These are phyloP conservation scores for Agrocybe chaxingu DNA, from an alignment of 768 basidiomycete species.

Conservation along the genomic window DNA sequence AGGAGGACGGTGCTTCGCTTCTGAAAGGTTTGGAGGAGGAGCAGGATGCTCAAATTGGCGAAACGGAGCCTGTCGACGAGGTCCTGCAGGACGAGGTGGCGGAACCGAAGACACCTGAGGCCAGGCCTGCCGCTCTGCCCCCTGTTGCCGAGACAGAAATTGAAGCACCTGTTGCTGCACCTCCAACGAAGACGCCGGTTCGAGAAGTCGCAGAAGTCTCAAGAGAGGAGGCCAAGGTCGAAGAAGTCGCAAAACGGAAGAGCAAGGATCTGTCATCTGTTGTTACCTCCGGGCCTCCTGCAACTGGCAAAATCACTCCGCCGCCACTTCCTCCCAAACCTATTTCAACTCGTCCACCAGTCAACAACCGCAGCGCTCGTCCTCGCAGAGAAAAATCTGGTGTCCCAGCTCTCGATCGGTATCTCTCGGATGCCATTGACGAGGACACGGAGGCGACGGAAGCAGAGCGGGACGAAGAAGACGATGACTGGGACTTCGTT, in stretches of 20 bases:
- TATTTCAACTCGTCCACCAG: slow-evolving; percentile 18
- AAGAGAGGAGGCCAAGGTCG: slow-evolving; percentile 10
- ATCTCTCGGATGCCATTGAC: slow-evolving; percentile 54
- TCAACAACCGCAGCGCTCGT: slow-evolving; percentile 26
- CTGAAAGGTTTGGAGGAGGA: slow-evolving; percentile 15
- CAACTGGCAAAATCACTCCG: slow-evolving; percentile 12
- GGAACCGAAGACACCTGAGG: slow-evolving; percentile 79
- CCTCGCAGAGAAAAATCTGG: slow-evolving; percentile 78
- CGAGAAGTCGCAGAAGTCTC: slow-evolving; percentile 8
- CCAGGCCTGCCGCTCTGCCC: slow-evolving; percentile 38
- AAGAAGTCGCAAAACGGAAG: slow-evolving; percentile 8
- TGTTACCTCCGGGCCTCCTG: slow-evolving; percentile 1
- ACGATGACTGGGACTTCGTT: slow-evolving; percentile 92
- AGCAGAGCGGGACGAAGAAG: slow-evolving; percentile 49
- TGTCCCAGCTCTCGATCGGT: slow-evolving; percentile 74
- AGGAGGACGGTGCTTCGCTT: slow-evolving; percentile 22
- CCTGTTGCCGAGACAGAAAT: slow-evolving; percentile 11
- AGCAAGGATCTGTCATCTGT: slow-evolving; percentile 8
- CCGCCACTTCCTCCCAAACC: slow-evolving; percentile 18
- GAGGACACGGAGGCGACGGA: slow-evolving; percentile 42
- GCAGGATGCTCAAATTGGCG: slow-evolving; percentile 14
- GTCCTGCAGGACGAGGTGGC: slow-evolving; percentile 31
- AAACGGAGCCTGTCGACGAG: slow-evolving; percentile 18
- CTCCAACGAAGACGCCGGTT: slow-evolving; percentile 1
- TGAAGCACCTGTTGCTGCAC: not conserved